These are phyloP conservation scores for Mucor racemosus DNA, from an alignment of 371 early-diverging fungal species.

Conservation along the genomic window DNA sequence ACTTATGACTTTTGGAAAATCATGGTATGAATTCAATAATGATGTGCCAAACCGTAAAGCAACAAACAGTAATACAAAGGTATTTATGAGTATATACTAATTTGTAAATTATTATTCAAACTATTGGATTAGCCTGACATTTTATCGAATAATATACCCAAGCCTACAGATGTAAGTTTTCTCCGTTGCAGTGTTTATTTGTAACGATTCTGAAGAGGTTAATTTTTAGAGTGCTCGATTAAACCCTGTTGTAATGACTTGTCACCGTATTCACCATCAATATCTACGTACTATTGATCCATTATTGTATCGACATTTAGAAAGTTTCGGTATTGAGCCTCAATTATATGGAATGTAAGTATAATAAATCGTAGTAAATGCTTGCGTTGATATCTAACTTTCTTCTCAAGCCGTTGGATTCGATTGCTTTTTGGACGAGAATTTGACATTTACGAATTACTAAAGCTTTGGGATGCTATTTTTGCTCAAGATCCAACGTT, in stretches of 20 bases:
- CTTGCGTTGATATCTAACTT: not conserved
- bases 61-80: not conserved
- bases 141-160: conserved; percentile 21
- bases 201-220: not conserved
- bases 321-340: conserved; percentile 82
- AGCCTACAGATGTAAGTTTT: conserved; percentile 21
- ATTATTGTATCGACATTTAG: conserved; percentile 72
- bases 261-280: conserved; percentile 76
- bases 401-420: conserved; percentile 78
- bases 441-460: conserved; percentile 72
- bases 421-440: conserved; percentile 93
- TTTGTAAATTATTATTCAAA: not conserved
- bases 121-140: conserved; percentile 15
- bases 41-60: conserved; percentile 32
- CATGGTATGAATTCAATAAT: conserved; percentile 86
- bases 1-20: conserved; percentile 81
- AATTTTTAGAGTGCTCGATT: conserved; percentile 31
- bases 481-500: conserved; percentile 80
- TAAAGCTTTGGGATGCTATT: conserved; percentile 89
- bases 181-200: not conserved
- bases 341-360: conserved; percentile 91
- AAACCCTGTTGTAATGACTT: conserved; percentile 76
- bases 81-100: not conserved
- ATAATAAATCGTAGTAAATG: too few relatives aligned
- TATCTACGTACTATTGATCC: conserved; percentile 72